phyloP scores from a whole-genome alignment of 805 yeast genomes.

The Yarrowia osloensis region DNA sequence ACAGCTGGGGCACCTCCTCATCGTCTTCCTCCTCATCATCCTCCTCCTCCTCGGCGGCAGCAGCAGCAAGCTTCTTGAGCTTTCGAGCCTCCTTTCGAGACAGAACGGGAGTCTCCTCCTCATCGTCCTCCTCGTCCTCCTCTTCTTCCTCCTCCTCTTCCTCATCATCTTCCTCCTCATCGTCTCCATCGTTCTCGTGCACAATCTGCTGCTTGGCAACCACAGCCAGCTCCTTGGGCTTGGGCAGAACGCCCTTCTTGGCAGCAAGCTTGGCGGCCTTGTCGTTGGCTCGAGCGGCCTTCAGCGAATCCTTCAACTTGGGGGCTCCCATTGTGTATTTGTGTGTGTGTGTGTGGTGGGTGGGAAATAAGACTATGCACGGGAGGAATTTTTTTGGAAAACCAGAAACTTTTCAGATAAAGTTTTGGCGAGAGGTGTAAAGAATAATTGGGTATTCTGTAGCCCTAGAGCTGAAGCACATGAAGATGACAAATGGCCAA shows the following conservation, averaged over 20 bases:
- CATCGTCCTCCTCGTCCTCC: slow-evolving; percentile 19
- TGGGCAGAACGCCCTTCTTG: slow-evolving; percentile 20
- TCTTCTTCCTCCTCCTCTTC: slow-evolving; percentile 5
- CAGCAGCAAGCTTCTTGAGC: slow-evolving; percentile 38
- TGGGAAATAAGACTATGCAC: neutral
- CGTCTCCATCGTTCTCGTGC: neutral
- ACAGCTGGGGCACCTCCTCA: slow-evolving; percentile 41
- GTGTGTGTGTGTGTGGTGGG: neutral
- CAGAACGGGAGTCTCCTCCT: slow-evolving; percentile 26
- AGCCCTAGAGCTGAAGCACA: too few species aligned
- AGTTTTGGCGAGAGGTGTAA: neutral
- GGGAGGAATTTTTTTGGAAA: neutral
- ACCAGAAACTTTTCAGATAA: neutral
- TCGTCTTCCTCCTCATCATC: slow-evolving; percentile 43
- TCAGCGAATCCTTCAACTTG: slow-evolving; percentile 16
- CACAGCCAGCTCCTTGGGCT: slow-evolving; percentile 4
- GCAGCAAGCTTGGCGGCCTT: slow-evolving; percentile 21
- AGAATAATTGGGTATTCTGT: too few species aligned
- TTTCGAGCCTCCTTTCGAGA: slow-evolving; percentile 35
- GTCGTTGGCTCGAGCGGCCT: slow-evolving; percentile 12
- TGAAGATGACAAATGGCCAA: too few species aligned
- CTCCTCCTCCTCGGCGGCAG: slow-evolving; percentile 31
- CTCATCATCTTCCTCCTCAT: neutral
- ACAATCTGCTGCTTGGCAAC: neutral
- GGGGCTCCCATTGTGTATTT: neutral